These are phyloP conservation scores for Phyllosticta paracitricarpa DNA, from an alignment of 2,329 filamentous ascomycete species.

Conservation along the genomic window DNA sequence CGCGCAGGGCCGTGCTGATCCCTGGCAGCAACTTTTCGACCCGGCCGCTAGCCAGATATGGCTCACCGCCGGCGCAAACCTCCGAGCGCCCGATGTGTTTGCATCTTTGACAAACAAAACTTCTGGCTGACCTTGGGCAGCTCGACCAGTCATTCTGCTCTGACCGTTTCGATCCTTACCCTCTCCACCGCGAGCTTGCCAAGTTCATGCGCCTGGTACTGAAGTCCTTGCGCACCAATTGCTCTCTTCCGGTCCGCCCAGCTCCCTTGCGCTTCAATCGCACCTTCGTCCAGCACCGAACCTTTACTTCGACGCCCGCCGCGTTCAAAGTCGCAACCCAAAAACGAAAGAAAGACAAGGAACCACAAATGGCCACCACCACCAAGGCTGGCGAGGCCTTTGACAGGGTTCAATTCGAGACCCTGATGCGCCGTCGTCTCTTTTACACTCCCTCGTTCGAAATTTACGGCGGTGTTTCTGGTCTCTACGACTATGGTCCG, in stretches of 20 bases:
- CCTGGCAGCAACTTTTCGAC: conserved; percentile 5
- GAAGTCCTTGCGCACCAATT: conserved; percentile 29
- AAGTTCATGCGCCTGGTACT: conserved; percentile 31
- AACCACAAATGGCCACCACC: conserved; percentile 40
- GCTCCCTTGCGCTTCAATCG: conserved; percentile 16
- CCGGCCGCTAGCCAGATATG: neutral
- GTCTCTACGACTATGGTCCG: conserved; percentile 89
- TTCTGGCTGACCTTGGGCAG: neutral
- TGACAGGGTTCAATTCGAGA: conserved; percentile 72
- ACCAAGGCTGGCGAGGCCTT: conserved; percentile 81
- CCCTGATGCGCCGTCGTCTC: conserved; percentile 51
- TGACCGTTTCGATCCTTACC: neutral
- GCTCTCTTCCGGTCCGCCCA: conserved; percentile 9
- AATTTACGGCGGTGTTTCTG: conserved; percentile 80
- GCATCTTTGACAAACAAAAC: conserved; percentile 3
- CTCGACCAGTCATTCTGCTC: neutral
- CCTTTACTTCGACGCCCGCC: conserved; percentile 24
- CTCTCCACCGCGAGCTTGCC: conserved; percentile 6
- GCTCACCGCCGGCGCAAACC: conserved; percentile 2
- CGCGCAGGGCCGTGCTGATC: conserved; percentile 1
- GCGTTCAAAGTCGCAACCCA: conserved; percentile 21
- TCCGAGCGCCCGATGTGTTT: neutral
- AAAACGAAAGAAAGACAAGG: conserved; percentile 13
- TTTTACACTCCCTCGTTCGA: conserved; percentile 97
- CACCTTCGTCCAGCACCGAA: conserved; percentile 18